Evolutionary conservation across 2,329 filamentous ascomycete species (phyloP).

Genomic region (Calonectria leucothoes): DNA sequence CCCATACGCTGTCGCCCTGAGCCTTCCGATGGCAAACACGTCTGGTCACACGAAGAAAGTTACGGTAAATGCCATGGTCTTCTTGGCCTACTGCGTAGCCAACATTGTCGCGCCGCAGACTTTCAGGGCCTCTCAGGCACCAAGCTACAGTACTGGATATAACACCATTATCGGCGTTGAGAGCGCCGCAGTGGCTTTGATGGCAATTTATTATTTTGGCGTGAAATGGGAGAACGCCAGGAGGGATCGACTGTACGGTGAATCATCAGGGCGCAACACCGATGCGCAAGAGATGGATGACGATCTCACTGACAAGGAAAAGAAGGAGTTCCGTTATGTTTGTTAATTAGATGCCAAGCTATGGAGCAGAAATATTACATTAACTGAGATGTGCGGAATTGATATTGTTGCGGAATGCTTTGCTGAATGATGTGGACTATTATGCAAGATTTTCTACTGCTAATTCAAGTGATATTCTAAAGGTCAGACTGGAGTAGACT

Average conservation of each 20-base stretch:
- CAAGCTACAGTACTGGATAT: not conserved
- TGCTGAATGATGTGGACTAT: no score
- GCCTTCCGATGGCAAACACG: slow-evolving; percentile 8
- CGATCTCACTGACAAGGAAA: not conserved
- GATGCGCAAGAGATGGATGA: not conserved
- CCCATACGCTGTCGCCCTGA: slow-evolving; percentile 24
- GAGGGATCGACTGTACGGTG: not conserved
- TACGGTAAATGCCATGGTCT: not conserved
- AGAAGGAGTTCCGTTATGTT: not conserved
- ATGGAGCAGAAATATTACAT: not conserved
- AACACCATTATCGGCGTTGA: not conserved
- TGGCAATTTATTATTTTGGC: not conserved
- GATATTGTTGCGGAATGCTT: not conserved
- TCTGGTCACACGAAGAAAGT: slow-evolving; percentile 11
- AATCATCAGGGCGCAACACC: no score
- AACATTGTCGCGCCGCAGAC: slow-evolving; percentile 8
- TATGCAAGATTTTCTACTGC: no score
- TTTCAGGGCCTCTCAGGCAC: not conserved
- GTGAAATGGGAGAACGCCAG: not conserved
- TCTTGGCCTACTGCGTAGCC: not conserved
- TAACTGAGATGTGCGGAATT: not conserved
- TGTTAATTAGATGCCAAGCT: not conserved
- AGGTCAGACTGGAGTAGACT: no score
- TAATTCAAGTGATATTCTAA: no score
- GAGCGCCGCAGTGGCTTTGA: not conserved